phyloP scores from a whole-genome alignment of 176 grass and related monocot species.

The Areca catechu region DNA sequence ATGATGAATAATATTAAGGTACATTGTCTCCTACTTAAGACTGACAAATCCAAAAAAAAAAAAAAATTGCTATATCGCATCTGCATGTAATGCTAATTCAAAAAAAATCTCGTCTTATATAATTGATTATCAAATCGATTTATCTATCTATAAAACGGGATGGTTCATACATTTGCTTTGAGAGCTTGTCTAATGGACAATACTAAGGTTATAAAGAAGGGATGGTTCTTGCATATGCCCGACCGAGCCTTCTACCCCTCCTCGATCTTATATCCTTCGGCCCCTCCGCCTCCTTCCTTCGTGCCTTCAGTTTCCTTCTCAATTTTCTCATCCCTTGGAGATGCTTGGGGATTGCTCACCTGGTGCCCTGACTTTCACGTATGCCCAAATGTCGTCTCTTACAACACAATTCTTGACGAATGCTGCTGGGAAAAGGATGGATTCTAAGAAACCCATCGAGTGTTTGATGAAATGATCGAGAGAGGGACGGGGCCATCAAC shows the following conservation, averaged over 20 bases:
- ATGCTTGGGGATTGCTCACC: constrained; percentile 33
- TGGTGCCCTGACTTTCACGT: constrained; percentile 37
- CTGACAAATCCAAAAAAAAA: too few relatives aligned
- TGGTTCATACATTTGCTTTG: too few relatives aligned
- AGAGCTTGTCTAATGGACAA: too few relatives aligned
- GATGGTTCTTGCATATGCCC: not conserved
- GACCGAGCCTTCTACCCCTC: constrained; percentile 39
- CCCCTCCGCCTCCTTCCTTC: constrained; percentile 26
- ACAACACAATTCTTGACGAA: constrained; percentile 69
- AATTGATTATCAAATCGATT: too few relatives aligned
- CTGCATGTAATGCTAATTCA: too few relatives aligned
- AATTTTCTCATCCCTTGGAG: constrained; percentile 37
- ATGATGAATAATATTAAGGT: too few relatives aligned
- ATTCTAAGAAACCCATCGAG: constrained; percentile 16
- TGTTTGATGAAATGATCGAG: constrained; percentile 74
- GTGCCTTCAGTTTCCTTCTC: constrained; percentile 58
- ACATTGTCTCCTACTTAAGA: too few relatives aligned
- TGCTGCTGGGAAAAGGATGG: constrained; percentile 20
- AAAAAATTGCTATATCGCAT: too few relatives aligned
- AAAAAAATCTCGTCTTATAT: too few relatives aligned
- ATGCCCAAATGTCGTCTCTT: constrained; percentile 64
- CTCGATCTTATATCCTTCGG: constrained; percentile 41
- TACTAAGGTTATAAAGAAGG: too few relatives aligned
- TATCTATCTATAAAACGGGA: too few relatives aligned
- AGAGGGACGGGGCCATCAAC: constrained; percentile 45